These are phyloP conservation scores for Magnusiomyces magnusii DNA, from an alignment of 1,139 yeast species.

Conservation along the genomic window DNA sequence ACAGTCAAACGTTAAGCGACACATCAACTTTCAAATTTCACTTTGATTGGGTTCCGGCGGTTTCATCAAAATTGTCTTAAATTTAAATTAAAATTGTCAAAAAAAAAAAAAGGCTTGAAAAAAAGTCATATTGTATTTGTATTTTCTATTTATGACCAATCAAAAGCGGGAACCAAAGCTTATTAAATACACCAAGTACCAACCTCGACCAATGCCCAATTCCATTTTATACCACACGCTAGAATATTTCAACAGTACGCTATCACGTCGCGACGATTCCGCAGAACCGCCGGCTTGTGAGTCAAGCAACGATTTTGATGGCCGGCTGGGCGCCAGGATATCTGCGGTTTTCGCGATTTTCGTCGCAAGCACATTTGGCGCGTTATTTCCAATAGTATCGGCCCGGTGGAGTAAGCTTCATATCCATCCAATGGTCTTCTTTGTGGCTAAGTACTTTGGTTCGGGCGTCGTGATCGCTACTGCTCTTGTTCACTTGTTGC, in stretches of 20 bases:
- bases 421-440: slow-evolving; percentile 52
- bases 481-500: slow-evolving; percentile 74
- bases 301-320: slow-evolving; percentile 38
- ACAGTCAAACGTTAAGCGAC: no score
- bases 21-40: no score
- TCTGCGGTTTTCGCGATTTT: slow-evolving; percentile 67
- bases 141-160: no score
- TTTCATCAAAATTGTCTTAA: no score
- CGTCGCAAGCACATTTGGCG: slow-evolving; percentile 51
- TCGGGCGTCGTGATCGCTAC: slow-evolving; percentile 91
- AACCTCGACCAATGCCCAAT: no score
- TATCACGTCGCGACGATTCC: not conserved
- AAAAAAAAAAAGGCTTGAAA: no score
- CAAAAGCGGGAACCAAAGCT: no score
- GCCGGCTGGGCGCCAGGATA: slow-evolving; percentile 55
- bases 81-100: no score
- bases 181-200: no score
- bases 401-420: slow-evolving; percentile 23
- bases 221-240: no score
- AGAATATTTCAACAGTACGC: not conserved
- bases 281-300: slow-evolving; percentile 15
- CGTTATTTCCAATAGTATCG: slow-evolving; percentile 36
- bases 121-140: no score
- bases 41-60: no score
- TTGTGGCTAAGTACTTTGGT: slow-evolving; percentile 76